Base-by-base conservation (phyloP, 2,329 filamentous ascomycete genomes). In the Aschersonia sp. region DNA sequence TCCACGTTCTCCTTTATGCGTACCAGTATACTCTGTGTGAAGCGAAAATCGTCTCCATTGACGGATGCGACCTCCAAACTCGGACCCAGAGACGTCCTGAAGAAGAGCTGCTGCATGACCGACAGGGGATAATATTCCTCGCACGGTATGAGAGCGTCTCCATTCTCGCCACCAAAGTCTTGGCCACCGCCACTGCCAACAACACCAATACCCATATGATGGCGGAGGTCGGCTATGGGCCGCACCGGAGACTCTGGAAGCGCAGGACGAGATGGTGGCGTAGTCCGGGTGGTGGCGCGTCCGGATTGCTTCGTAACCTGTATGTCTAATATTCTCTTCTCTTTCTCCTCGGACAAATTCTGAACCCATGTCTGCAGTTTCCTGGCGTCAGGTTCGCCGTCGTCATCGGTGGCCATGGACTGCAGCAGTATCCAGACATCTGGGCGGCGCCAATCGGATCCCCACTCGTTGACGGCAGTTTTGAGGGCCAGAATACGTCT, bases 31-130 rank as follows among this genome's bases (percentile, higher is more conserved):
- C 73, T 74, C 52, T 72, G 71, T 50, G 74, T 75, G 52, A 73
- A 75, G 3, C 71, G 65, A 50, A 69, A 71, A 29, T 60, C 66
- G 1, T 64, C 63, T 2, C 64, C 61, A 4, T 53, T 48, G 1
- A 55, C 49, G 40, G 57, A 55, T 30, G 64, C 55, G 10, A 58
- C 54, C 30, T 59, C 58, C 9, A 55, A 50, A 45, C 64, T 58
- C 1, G 61, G 63, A 4, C 67, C 67, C 57, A 72, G 68, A 2
- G 61, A 58, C 0, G 71, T 72, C 51, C 71, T 63, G 46, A 77
- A 75, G 54, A 73, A 74, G 4, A 77, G 61, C 48, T 71, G 68
- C 57, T 77, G 74, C 68, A 76, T 76, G 3, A 73, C 68, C 1
- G 73, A 71, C 7, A 77, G 62, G 7, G 68, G 67, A 51, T 74